Percentiles rank a stretch among this genome's conserved stretches.
phyloP scores from a whole-genome alignment of 257 asterid species.

The Nicotiana undulata region DNA sequence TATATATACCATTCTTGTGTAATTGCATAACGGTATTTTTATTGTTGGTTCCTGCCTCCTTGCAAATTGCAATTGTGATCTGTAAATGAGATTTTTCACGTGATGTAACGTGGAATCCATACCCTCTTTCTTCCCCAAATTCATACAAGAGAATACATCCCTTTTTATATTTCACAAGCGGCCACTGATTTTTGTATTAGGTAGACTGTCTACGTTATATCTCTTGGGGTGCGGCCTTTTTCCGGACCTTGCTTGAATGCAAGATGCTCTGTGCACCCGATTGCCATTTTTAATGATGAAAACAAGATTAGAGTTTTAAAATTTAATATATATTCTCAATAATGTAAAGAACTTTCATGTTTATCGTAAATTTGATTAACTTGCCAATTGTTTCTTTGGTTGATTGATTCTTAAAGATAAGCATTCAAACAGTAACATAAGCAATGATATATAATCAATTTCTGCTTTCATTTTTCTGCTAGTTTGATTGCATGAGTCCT shows the following conservation, averaged over 20 bases:
- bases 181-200: no score
- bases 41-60: slow-evolving; percentile 14
- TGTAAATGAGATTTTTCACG: slow-evolving; percentile 25
- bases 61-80: slow-evolving; percentile 23
- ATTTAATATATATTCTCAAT: background rate
- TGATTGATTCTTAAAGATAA: background rate
- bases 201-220: no score
- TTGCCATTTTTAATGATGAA: no score
- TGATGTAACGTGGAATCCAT: slow-evolving; percentile 26
- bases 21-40: slow-evolving; percentile 4
- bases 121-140: background rate
- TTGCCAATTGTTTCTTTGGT: background rate
- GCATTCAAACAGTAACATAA: background rate
- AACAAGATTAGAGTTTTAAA: background rate
- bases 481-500: background rate
- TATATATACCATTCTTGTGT: background rate
- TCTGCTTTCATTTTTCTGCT: background rate
- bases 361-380: background rate
- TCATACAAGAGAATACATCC: no score
- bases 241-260: no score
- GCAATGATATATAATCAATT: no score
- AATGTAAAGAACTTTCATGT: background rate
- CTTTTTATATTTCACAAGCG: no score
- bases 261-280: no score
- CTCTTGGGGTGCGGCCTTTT: no score